These are phyloP conservation scores for Acanthamoeba lenticulata DNA, from an alignment of 208 protist genomes.

Conservation along the genomic window DNA sequence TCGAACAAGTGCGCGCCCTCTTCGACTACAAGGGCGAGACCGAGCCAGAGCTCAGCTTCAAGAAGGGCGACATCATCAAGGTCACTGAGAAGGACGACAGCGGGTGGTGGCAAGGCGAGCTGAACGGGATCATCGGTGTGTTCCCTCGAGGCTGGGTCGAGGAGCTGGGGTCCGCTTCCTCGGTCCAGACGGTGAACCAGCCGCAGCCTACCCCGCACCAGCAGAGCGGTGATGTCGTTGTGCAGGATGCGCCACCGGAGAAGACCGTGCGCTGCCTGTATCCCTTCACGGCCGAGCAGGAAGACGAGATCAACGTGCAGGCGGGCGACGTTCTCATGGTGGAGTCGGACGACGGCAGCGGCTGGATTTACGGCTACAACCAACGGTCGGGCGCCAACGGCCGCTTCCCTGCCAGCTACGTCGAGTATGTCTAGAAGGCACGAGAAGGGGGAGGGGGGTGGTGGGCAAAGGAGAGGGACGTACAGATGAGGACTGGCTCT, in stretches of 20 bases:
- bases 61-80: constrained; percentile 88
- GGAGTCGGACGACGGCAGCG: constrained; percentile 1
- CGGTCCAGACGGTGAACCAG: too few species aligned
- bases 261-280: not conserved
- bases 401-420: constrained; percentile 28
- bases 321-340: constrained; percentile 19
- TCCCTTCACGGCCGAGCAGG: not conserved
- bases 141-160: constrained; percentile 64
- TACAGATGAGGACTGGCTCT: not conserved
- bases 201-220: not conserved
- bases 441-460: not conserved
- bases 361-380: constrained; percentile 34
- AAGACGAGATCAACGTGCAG: not conserved
- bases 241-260: not conserved
- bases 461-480: not conserved
- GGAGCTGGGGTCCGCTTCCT: too few species aligned
- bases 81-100: constrained; percentile 88
- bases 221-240: not conserved
- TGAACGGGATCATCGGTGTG: constrained; percentile 68
- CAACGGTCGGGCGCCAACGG: not conserved
- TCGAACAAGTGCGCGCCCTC: constrained; percentile 77
- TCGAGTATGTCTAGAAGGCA: not conserved
- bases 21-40: constrained; percentile 86
- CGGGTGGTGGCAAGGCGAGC: constrained; percentile 91
- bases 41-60: constrained; percentile 90